Evolutionary conservation across 129 eudicot genomes (phyloP), one percentile per base, ranked within the genome.

Genomic region (Flaveria robusta): DNA sequence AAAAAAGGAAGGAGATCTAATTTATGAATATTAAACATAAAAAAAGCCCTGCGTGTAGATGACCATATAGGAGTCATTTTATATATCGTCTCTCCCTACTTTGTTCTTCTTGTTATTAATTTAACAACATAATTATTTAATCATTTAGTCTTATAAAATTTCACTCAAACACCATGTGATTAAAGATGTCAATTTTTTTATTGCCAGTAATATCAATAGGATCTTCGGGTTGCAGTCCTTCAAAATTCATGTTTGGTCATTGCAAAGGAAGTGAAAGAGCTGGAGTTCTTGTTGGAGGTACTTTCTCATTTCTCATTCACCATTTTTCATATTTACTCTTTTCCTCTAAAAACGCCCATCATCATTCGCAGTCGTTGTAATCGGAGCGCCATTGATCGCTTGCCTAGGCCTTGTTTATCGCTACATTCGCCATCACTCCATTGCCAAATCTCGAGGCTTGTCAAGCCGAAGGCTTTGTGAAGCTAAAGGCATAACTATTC

Each of bases 211-310:
- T 31, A 0, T 31, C 37, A 31, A 79, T 71, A 80, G 89, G 75
- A 3, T 77, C 90, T 19, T 26, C 76, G 5, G 31, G 70, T 62
- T 89, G 94, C 65, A 74, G 65, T 60, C 78, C 83, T 41, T 80
- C 87, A 63, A 80, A 70, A 27, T 87, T 81, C 71, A 14, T 88
- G 55, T 84, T 87, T 16, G 94, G 94, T 59, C 75, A 62, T 37
- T 89, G 94, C 34, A 81, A 87, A 55, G 91, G 88, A 82, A 82
- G 80, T 34, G 74, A 85, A 13, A 83, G 81, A 86, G 76, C 77
- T 58, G 94, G 86, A 22, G 82, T 74, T 50, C 45, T 84, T 63
- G 62, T 84, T 13, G 93, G 90, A 86, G 90, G 93, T 88, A 83
- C 29, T 15, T 42, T 31, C 54, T 37, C 64, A n/a, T 50, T 41